Base-by-base conservation (phyloP, 106 monocot species). In the Alisma plantagoaquatica region DNA sequence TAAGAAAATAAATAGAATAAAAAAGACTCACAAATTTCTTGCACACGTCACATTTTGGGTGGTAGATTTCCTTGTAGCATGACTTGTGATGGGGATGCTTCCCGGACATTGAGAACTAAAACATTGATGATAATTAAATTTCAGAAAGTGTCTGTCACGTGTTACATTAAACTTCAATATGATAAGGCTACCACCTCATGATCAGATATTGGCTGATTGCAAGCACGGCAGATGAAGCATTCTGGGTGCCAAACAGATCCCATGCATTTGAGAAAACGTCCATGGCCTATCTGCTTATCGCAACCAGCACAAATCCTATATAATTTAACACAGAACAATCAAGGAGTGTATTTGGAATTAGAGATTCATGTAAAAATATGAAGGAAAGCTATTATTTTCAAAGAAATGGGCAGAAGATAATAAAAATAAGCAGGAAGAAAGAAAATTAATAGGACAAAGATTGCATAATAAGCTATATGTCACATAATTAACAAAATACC, bases 1-100 rank as follows among this genome's bases (percentile, higher is more conserved):
- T n/a, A n/a, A n/a, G n/a, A n/a, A n/a, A n/a, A n/a, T n/a, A n/a
- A n/a, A n/a, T n/a, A n/a, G n/a, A n/a, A 0, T 21, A 51, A 28
- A 2, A 51, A 27, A 10, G 14, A 73, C 85, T 81, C 69, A 92
- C 82, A 76, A 76, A 82, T 31, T 68, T 53, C 33, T 77, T 73
- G 70, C 92, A 86, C 19, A 92, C 88, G 75, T 94, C 94, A 60
- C 88, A 94, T 66, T 88, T 94, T 45, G 87, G 87, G 38, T 84
- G 84, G 64, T 68, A 81, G 8, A 68, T 74, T 26, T 94, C 81
- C 55, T 69, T 75, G 70, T 81, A 81, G 65, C 94, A 94, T 11
- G 72, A 72, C 53, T 68, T 81, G 62, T 94, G 94, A 67, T 94
- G 81, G 26, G 84, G 94, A 42, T 73, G 66, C 70, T 81, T 50